phyloP scores from a whole-genome alignment of 2,329 filamentous ascomycete genomes.

The Rhynchosporium graminicola region DNA sequence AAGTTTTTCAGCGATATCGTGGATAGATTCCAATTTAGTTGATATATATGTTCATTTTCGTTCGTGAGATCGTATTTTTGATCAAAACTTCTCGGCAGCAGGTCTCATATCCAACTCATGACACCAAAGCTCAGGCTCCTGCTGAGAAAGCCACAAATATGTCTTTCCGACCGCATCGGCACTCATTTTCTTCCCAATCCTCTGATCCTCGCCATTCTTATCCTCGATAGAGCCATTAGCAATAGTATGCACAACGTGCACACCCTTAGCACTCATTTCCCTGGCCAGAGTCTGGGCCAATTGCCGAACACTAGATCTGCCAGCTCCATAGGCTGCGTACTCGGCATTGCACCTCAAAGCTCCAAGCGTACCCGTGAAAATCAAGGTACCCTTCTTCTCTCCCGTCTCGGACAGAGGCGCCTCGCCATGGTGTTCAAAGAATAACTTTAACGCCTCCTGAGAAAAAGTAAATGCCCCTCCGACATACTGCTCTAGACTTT shows the following conservation, averaged over 20 bases:
- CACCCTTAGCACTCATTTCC: conserved; percentile 56
- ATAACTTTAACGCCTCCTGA: conserved; percentile 52
- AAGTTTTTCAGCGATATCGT: too few relatives aligned
- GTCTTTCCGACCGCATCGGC: conserved; percentile 59
- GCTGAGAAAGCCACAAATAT: conserved; percentile 52
- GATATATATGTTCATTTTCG: too few relatives aligned
- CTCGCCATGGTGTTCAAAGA: conserved; percentile 54
- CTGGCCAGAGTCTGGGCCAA: conserved; percentile 56
- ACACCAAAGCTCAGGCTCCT: conserved; percentile 50
- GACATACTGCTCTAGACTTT: conserved; percentile 52
- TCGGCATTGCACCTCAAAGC: conserved; percentile 55
- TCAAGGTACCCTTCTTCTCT: conserved; percentile 56
- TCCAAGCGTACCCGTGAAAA: conserved; percentile 58
- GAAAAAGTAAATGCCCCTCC: conserved; percentile 57
- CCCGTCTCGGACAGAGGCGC: conserved; percentile 46
- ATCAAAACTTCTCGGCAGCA: conserved; percentile 49
- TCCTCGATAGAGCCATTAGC: conserved; percentile 57
- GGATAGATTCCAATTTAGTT: too few relatives aligned
- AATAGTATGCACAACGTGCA: conserved; percentile 61
- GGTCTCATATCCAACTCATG: conserved; percentile 54
- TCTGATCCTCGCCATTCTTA: conserved; percentile 48
- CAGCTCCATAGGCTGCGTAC: conserved; percentile 57
- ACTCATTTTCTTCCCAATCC: conserved; percentile 55
- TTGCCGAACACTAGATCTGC: conserved; percentile 53
- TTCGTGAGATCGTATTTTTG: neutral